Conservation (phyloP, 2,329 filamentous ascomycete species). For the Pseudofabraea citricarpa region DNA sequence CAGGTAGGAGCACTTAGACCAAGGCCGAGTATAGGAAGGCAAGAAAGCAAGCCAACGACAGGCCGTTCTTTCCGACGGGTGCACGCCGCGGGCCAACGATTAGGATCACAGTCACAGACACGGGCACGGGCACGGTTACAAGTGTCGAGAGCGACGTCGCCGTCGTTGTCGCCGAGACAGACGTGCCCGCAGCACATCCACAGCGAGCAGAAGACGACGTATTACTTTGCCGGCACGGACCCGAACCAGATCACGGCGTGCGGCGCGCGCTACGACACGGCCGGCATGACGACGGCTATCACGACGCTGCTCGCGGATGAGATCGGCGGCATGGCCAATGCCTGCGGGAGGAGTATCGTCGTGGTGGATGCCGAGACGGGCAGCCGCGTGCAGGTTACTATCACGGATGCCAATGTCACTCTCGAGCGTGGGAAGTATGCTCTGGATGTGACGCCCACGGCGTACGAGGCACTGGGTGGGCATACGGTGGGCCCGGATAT, state of each 20-base stretch:
- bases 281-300: neutral
- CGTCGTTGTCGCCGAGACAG: no score
- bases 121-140: no score
- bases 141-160: no score
- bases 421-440: neutral
- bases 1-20: no score
- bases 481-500: neutral
- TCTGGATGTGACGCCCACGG: neutral
- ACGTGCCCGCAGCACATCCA: no score
- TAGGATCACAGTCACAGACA: no score
- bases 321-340: neutral
- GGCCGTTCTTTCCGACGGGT: no score
- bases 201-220: neutral
- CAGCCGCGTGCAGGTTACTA: neutral
- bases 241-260: neutral
- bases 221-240: neutral
- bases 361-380: neutral
- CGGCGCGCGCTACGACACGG: neutral
- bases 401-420: neutral
- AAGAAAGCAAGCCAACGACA: no score
- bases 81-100: no score
- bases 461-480: neutral
- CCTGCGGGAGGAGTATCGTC: neutral
- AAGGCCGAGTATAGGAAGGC: no score
- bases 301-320: neutral